These are phyloP conservation scores for Hericium erinaceus DNA, from an alignment of 768 basidiomycete species.

Conservation along the genomic window DNA sequence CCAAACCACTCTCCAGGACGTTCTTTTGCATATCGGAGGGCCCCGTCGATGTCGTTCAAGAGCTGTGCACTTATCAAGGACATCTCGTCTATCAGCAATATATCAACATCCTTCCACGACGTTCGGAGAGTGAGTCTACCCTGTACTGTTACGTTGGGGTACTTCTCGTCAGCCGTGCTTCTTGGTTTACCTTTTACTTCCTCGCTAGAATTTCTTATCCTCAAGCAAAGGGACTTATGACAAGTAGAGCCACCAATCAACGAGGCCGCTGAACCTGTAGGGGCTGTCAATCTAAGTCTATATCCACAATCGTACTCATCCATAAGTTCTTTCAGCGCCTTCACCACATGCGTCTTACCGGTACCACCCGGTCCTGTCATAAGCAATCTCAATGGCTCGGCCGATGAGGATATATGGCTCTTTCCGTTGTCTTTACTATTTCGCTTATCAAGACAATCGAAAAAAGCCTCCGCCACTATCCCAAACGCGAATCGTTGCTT, in stretches of 20 bases:
- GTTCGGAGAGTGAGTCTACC: conserved; percentile 9
- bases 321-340: conserved; percentile 19
- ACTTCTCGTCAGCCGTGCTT: conserved; percentile 1
- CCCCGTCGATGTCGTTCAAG: conserved; percentile 21
- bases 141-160: conserved; percentile 10
- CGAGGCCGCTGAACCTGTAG: conserved; percentile 23
- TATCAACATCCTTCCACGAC: conserved; percentile 20
- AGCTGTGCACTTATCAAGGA: conserved; percentile 16
- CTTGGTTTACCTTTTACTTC: conserved; percentile 1
- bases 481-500: conserved; percentile 12
- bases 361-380: conserved; percentile 25
- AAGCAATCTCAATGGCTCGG: not conserved
- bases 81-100: conserved; percentile 23
- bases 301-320: conserved; percentile 1
- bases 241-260: conserved; percentile 23
- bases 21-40: conserved; percentile 16
- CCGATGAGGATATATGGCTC: too few relatives aligned
- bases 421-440: not conserved
- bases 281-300: conserved; percentile 20
- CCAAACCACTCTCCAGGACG: conserved; percentile 21
- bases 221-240: conserved; percentile 18
- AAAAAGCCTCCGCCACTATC: conserved; percentile 4
- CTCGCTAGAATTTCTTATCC: conserved; percentile 7
- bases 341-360: conserved; percentile 25
- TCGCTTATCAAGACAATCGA: not conserved